Evolutionary conservation across 169 alveolate species (phyloP).

Genomic region (Plasmodium falciparum): DNA sequence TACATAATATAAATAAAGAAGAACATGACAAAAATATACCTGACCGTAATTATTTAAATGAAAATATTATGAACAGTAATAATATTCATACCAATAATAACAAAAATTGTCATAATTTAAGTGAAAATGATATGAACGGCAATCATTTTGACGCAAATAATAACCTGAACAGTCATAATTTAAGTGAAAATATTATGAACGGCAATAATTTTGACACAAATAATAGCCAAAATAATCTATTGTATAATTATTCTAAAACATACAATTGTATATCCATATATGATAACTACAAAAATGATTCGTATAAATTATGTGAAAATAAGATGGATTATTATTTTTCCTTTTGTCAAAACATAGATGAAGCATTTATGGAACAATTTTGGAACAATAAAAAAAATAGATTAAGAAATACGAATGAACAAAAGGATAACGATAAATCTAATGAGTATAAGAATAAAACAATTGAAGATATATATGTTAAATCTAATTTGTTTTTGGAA

Average conservation of each 20-base stretch:
- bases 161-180: background rate
- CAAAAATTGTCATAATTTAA: background rate
- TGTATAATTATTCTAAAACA: background rate
- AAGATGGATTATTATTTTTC: slow-evolving; percentile 71
- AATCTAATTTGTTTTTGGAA: slow-evolving; percentile 52
- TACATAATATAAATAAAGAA: no score
- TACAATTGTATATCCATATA: slow-evolving; percentile 20
- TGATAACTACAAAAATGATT: slow-evolving; percentile 21
- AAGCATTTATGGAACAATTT: slow-evolving; percentile 39
- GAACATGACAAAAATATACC: no score
- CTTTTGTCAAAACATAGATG: slow-evolving; percentile 59
- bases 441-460: slow-evolving; percentile 14
- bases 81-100: background rate
- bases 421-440: background rate
- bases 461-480: slow-evolving; percentile 44
- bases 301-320: slow-evolving; percentile 45
- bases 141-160: background rate
- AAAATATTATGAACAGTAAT: background rate
- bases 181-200: background rate
- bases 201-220: background rate
- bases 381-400: slow-evolving; percentile 3
- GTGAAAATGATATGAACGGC: background rate
- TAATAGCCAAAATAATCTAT: background rate
- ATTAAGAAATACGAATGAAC: background rate
- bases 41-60: background rate